Evolutionary conservation across 1,139 yeast species (phyloP).

Genomic region (Sugiyamaella pinicola): DNA sequence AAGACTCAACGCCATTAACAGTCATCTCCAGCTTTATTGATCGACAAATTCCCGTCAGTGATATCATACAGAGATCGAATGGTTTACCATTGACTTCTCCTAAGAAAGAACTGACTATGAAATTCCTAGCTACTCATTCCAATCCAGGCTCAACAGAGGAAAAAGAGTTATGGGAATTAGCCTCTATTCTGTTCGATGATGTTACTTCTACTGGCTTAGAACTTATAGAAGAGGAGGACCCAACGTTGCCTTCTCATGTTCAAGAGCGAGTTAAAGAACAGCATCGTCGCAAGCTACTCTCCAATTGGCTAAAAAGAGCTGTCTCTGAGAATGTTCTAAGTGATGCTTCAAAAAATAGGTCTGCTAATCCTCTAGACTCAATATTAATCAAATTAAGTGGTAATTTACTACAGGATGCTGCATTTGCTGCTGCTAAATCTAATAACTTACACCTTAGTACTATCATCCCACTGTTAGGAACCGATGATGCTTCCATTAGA

Average conservation of each 20-base stretch:
- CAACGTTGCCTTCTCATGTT: conserved; percentile 26
- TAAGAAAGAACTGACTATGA: conserved; percentile 26
- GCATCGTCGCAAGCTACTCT: conserved; percentile 51
- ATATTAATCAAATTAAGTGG: conserved; percentile 57
- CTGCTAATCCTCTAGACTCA: conserved; percentile 46
- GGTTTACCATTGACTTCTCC: conserved; percentile 27
- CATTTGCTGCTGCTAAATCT: conserved; percentile 57
- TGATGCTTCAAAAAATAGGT: conserved; percentile 29
- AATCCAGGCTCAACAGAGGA: conserved; percentile 23
- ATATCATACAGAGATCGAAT: conserved; percentile 24
- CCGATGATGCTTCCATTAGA: conserved; percentile 56
- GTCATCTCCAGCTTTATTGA: background rate
- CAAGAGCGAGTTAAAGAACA: conserved; percentile 44
- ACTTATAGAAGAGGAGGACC: conserved; percentile 17
- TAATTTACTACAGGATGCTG: conserved; percentile 64
- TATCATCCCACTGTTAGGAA: conserved; percentile 68
- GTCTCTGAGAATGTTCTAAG: conserved; percentile 51
- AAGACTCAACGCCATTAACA: background rate
- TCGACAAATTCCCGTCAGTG: conserved; percentile 14
- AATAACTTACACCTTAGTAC: conserved; percentile 70
- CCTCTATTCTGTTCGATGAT: conserved; percentile 62
- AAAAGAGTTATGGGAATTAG: conserved; percentile 50
- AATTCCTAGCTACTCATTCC: conserved; percentile 20
- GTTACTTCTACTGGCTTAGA: conserved; percentile 36
- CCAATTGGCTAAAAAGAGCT: conserved; percentile 60